phyloP scores from a whole-genome alignment of 1,284 basidiomycete species.

The Irpex lacteus region DNA sequence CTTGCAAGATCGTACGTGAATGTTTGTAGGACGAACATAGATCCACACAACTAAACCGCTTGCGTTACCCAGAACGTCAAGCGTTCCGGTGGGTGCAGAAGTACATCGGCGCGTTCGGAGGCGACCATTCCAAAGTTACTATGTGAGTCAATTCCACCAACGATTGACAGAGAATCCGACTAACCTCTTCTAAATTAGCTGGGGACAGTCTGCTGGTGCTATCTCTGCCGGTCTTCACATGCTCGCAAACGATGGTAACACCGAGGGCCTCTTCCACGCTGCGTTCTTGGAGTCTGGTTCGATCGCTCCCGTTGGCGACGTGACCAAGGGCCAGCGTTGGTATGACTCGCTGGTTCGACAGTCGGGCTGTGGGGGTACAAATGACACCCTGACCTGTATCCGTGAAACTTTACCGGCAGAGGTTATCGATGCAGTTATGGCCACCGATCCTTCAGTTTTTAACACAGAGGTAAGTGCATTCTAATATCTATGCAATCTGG shows the following conservation, averaged over 20 bases:
- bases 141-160: constrained; percentile 22
- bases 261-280: constrained; percentile 33
- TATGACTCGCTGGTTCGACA: constrained; percentile 34
- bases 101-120: constrained; percentile 41
- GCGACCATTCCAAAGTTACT: constrained; percentile 36
- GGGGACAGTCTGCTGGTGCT: too few species aligned
- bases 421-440: too few species aligned
- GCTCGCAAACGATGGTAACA: constrained; percentile 30
- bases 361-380: constrained; percentile 28
- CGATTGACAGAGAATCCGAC: too few species aligned
- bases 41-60: too few species aligned
- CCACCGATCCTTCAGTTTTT: too few species aligned
- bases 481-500: too few species aligned
- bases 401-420: constrained; percentile 30
- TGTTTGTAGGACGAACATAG: too few species aligned
- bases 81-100: constrained; percentile 57
- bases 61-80: constrained; percentile 38
- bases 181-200: too few species aligned
- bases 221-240: constrained; percentile 30
- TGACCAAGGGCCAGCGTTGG: constrained; percentile 29
- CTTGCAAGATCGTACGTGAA: constrained; percentile 45
- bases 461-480: too few species aligned
- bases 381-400: constrained; percentile 40
- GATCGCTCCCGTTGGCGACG: constrained; percentile 28
- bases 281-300: constrained; percentile 38